Conservation (phyloP, 208 protist genomes). For the Leptomonas seymouri region DNA sequence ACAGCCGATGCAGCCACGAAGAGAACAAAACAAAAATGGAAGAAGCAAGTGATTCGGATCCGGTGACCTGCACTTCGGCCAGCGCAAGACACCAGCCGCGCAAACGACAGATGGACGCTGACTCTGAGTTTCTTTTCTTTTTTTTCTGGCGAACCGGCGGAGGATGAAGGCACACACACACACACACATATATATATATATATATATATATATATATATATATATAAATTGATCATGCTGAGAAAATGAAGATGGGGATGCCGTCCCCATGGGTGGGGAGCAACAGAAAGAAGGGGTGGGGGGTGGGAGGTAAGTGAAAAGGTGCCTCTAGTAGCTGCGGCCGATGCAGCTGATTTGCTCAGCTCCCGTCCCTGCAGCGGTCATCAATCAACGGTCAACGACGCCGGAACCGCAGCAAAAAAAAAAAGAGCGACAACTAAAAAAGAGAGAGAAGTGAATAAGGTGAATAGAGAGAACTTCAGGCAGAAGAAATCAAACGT, state of each 20-base stretch:
- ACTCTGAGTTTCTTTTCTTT: too few species aligned
- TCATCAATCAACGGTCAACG: not conserved
- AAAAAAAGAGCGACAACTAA: not conserved
- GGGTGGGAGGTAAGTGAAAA: too few species aligned
- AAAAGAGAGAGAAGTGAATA: not conserved
- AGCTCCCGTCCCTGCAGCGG: not conserved
- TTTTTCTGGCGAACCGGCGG: too few species aligned
- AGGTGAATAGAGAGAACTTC: not conserved
- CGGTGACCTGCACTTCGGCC: too few species aligned
- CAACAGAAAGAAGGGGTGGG: too few species aligned
- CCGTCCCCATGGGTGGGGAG: too few species aligned
- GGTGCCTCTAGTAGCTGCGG: not conserved
- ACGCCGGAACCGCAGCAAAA: not conserved
- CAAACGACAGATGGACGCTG: not conserved
- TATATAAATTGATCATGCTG: slow-evolving; percentile 11
- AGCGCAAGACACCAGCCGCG: too few species aligned
- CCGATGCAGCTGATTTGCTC: not conserved
- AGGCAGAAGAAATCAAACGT: slow-evolving; percentile 10
- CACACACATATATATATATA: slow-evolving; percentile 3
- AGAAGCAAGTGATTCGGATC: too few species aligned
- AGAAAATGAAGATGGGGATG: not conserved
- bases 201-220: slow-evolving; percentile 28
- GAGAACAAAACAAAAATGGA: too few species aligned
- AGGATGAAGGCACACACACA: not conserved
- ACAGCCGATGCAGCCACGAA: too few species aligned